Percentiles rank a stretch among this genome's conserved stretches.
Evolutionary conservation across 352 stramenopile genomes (phyloP).

Genomic region (Plasmopara viticola): DNA sequence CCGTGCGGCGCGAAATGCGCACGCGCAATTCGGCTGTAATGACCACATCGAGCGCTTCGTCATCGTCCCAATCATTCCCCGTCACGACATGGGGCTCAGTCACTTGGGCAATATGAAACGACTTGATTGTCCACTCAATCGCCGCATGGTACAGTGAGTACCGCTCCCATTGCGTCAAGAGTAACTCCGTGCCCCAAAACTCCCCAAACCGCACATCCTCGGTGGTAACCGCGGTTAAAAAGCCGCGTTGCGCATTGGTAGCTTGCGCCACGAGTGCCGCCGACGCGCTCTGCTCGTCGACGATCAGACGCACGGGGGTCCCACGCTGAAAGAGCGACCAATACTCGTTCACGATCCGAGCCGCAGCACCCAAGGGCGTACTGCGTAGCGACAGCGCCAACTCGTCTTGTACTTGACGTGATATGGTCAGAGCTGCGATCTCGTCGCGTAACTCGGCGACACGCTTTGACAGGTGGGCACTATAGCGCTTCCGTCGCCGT

Average conservation of each 20-base stretch:
- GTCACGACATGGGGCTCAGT: slow-evolving; percentile 7
- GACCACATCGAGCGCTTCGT: slow-evolving; percentile 19
- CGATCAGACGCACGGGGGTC: slow-evolving; percentile 32
- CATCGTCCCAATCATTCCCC: slow-evolving; percentile 24
- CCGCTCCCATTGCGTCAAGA: slow-evolving; percentile 47
- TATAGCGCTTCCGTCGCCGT: slow-evolving; percentile 42
- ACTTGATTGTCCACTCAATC: slow-evolving; percentile 42
- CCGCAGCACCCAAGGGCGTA: slow-evolving; percentile 20
- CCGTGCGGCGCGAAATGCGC: slow-evolving; percentile 40
- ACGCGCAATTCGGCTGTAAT: slow-evolving; percentile 30
- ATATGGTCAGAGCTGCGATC: slow-evolving; percentile 32
- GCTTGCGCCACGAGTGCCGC: slow-evolving; percentile 15
- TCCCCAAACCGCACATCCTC: slow-evolving; percentile 39
- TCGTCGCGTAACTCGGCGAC: slow-evolving; percentile 45
- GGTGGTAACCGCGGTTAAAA: slow-evolving; percentile 34
- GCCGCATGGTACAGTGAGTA: slow-evolving; percentile 44
- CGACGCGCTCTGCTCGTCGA: slow-evolving; percentile 21
- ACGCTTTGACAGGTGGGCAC: slow-evolving; percentile 21
- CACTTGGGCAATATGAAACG: slow-evolving; percentile 29
- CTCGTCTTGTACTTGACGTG: slow-evolving; percentile 27
- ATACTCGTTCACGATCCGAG: slow-evolving; percentile 43
- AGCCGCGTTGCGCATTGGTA: slow-evolving; percentile 23
- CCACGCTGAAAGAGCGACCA: slow-evolving; percentile 43
- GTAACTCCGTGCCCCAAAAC: slow-evolving; percentile 28
- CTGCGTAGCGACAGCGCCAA: slow-evolving; percentile 18